Percentiles rank a stretch among this genome's conserved stretches.
Conservation (phyloP, 371 early-diverging fungal genomes). For the Syncephalastrum sp. region DNA sequence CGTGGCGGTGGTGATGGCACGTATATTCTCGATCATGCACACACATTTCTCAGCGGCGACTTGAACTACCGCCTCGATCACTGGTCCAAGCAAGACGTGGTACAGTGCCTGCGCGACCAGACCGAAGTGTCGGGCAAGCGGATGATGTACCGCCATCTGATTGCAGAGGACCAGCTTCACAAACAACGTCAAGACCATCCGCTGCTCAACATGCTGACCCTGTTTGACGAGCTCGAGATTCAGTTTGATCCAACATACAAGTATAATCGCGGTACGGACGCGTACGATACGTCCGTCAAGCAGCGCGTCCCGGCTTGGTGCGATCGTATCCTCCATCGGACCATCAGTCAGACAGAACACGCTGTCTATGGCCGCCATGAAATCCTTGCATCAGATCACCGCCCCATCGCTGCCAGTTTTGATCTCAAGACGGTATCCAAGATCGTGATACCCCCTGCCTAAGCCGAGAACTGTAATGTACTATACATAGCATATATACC, state of each 20-base stretch:
- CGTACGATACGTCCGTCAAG: slow-evolving; percentile 83
- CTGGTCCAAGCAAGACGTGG: slow-evolving; percentile 50
- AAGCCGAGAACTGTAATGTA: too few species aligned
- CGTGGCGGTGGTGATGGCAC: slow-evolving; percentile 62
- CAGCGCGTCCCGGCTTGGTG: slow-evolving; percentile 85
- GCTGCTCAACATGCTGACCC: slow-evolving; percentile 52
- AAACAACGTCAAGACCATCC: slow-evolving; percentile 56
- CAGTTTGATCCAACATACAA: slow-evolving; percentile 87
- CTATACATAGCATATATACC: too few species aligned
- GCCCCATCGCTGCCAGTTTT: slow-evolving; percentile 74
- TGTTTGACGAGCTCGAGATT: slow-evolving; percentile 67
- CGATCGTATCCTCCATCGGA: slow-evolving; percentile 71
- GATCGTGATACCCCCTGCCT: too few species aligned
- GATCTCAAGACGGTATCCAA: too few species aligned
- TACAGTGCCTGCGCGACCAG: slow-evolving; percentile 45
- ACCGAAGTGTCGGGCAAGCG: slow-evolving; percentile 32
- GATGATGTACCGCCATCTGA: too few species aligned
- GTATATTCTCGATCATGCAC: slow-evolving; percentile 75
- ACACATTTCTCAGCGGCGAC: slow-evolving; percentile 76
- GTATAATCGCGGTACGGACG: slow-evolving; percentile 67
- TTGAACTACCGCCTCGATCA: slow-evolving; percentile 77
- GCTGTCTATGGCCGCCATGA: slow-evolving; percentile 57
- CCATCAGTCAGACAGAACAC: slow-evolving; percentile 29
- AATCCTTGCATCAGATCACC: slow-evolving; percentile 75
- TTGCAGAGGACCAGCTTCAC: slow-evolving; percentile 65